Percentiles rank a stretch among this genome's conserved stretches.
These are phyloP conservation scores for Botrytis galanthina DNA, from an alignment of 2,329 filamentous ascomycete species.

Conservation along the genomic window DNA sequence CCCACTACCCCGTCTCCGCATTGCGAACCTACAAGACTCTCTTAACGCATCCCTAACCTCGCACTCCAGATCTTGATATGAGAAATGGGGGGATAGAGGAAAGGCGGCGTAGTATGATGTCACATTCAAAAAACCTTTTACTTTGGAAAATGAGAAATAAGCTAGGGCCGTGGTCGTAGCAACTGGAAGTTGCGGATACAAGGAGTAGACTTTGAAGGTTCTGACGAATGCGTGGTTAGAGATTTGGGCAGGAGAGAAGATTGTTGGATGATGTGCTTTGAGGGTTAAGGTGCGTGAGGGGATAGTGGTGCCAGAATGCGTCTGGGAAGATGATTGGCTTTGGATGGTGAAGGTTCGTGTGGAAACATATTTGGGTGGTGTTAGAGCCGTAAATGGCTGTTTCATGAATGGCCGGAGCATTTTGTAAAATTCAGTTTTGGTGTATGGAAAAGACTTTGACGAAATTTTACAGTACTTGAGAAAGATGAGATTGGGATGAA, in stretches of 20 bases:
- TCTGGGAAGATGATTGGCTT: background rate
- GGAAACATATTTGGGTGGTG: background rate
- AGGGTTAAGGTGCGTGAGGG: background rate
- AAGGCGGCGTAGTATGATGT: background rate
- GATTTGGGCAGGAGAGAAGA: background rate
- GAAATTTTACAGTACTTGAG: background rate
- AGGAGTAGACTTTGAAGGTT: background rate
- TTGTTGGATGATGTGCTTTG: background rate
- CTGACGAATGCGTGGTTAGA: background rate
- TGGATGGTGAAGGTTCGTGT: background rate
- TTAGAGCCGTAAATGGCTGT: background rate
- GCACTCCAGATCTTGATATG: background rate
- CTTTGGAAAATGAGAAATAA: background rate
- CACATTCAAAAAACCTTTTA: fast-evolving
- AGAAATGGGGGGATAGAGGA: background rate
- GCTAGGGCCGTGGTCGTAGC: background rate
- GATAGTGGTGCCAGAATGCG: fast-evolving
- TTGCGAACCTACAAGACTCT: background rate
- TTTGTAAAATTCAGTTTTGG: background rate
- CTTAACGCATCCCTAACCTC: background rate
- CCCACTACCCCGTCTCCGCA: background rate
- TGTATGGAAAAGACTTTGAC: background rate
- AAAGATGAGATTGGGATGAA: background rate
- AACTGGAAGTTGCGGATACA: background rate
- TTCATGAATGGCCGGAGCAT: background rate